Evolutionary conservation across 202 grass and related monocot genomes (phyloP).

Genomic region (Dendrocalamus latiflorus): DNA sequence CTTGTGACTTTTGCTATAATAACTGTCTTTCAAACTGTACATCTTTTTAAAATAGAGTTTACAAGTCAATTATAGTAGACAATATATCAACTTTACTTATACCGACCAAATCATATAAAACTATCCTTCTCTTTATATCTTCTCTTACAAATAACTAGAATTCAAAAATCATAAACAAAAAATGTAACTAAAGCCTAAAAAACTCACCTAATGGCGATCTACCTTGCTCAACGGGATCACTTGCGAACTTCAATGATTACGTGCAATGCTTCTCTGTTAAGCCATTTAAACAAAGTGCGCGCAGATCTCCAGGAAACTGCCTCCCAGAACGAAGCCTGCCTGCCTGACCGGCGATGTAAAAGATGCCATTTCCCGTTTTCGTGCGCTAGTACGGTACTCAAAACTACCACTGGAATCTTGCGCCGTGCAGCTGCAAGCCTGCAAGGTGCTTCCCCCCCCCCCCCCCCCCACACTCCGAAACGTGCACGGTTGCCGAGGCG

Average conservation of each 20-base stretch:
- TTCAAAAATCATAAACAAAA: too few species aligned
- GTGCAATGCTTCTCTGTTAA: neutral
- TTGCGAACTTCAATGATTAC: neutral
- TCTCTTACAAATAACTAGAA: fast-evolving
- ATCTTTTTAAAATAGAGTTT: too few species aligned
- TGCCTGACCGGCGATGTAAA: neutral
- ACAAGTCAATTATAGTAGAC: too few species aligned
- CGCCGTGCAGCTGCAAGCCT: neutral
- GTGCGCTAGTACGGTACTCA: neutral
- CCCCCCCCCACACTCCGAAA: too few species aligned
- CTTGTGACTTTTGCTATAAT: too few species aligned
- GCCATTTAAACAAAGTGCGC: neutral
- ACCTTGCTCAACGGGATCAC: neutral
- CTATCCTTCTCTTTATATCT: fast-evolving
- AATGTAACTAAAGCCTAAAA: too few species aligned
- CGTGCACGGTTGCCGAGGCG: neutral
- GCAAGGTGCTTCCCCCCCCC: neutral
- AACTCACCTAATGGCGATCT: neutral
- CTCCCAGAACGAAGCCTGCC: conserved; percentile 14
- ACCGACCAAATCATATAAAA: too few species aligned
- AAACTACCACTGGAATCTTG: neutral
- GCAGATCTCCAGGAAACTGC: conserved; percentile 33
- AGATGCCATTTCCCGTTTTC: neutral
- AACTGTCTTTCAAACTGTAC: fast-evolving
- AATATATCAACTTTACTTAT: too few species aligned